Evolutionary conservation across 2,329 filamentous ascomycete species (phyloP).

Genomic region (Apiospora rasikravindrae): DNA sequence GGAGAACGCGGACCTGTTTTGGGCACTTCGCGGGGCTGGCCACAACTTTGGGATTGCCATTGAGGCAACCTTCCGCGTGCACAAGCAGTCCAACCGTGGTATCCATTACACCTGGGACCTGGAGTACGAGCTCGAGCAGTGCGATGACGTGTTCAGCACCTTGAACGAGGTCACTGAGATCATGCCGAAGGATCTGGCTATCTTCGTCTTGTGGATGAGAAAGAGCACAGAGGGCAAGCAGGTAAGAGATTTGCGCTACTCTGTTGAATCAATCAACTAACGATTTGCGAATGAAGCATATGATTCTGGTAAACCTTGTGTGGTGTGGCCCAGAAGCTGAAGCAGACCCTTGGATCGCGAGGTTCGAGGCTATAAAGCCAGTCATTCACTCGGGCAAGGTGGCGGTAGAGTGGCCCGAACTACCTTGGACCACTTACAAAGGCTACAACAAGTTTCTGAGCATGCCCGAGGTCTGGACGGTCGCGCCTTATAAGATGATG

Average conservation of each 20-base stretch:
- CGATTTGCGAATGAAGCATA: neutral
- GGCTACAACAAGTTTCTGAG: conserved; percentile 14
- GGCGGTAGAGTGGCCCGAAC: neutral
- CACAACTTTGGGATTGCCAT: conserved; percentile 16
- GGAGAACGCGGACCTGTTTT: conserved; percentile 17
- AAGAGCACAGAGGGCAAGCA: conserved; percentile 7
- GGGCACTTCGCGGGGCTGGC: conserved; percentile 8
- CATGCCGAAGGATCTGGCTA: neutral
- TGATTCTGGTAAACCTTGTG: neutral
- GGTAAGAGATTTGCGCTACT: neutral
- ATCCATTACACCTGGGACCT: conserved; percentile 13
- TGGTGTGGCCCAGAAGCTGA: neutral
- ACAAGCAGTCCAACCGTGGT: conserved; percentile 6
- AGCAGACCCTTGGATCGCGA: conserved; percentile 9
- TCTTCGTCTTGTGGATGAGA: conserved; percentile 18
- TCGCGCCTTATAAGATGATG: conserved; percentile 16
- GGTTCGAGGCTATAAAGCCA: neutral
- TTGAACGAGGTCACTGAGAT: neutral
- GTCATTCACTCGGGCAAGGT: neutral
- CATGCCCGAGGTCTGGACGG: conserved; percentile 8
- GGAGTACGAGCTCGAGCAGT: conserved; percentile 17
- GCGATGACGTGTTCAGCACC: neutral
- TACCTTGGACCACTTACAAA: conserved; percentile 16
- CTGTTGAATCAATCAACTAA: neutral
- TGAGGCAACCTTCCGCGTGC: neutral